These are phyloP conservation scores for Podila horticola DNA, from an alignment of 192 early-diverging fungal species.

Conservation along the genomic window DNA sequence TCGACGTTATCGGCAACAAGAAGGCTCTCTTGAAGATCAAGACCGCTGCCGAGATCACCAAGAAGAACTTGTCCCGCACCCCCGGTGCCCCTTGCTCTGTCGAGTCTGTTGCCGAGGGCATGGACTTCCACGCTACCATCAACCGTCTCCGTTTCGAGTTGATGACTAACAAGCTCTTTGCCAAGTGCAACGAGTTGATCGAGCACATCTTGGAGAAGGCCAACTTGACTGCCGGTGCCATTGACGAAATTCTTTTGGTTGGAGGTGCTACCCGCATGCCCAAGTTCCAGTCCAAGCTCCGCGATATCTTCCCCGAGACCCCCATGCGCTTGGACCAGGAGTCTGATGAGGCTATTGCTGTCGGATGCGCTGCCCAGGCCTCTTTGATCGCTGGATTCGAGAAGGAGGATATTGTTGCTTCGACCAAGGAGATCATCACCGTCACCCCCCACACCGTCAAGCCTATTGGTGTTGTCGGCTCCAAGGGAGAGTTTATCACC, in stretches of 20 bases:
- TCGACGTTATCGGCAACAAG: constrained; percentile 80
- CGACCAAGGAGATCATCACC: constrained; percentile 60
- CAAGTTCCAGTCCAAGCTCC: constrained; percentile 81
- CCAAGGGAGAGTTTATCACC: constrained; percentile 77
- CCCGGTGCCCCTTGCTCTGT: constrained; percentile 91
- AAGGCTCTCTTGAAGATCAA: constrained; percentile 85
- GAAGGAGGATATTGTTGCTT: constrained; percentile 67
- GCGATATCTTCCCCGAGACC: constrained; percentile 76
- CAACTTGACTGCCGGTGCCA: constrained; percentile 71
- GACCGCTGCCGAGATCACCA: constrained; percentile 89
- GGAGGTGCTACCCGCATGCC: constrained; percentile 92
- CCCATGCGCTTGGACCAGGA: constrained; percentile 86
- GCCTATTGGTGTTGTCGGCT: constrained; percentile 79
- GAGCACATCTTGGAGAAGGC: constrained; percentile 71
- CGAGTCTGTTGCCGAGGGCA: constrained; percentile 90
- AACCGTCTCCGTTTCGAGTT: constrained; percentile 93
- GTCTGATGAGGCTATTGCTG: constrained; percentile 92
- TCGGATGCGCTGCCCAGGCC: constrained; percentile 92
- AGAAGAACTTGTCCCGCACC: constrained; percentile 85
- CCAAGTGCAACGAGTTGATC: constrained; percentile 73
- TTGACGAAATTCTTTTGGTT: constrained; percentile 89
- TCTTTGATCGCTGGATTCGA: constrained; percentile 74
- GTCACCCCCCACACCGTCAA: constrained; percentile 71
- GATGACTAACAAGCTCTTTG: constrained; percentile 81
- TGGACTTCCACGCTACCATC: constrained; percentile 88